Base-by-base conservation (phyloP, 345 rosid genomes). In the Acer saccharum region DNA sequence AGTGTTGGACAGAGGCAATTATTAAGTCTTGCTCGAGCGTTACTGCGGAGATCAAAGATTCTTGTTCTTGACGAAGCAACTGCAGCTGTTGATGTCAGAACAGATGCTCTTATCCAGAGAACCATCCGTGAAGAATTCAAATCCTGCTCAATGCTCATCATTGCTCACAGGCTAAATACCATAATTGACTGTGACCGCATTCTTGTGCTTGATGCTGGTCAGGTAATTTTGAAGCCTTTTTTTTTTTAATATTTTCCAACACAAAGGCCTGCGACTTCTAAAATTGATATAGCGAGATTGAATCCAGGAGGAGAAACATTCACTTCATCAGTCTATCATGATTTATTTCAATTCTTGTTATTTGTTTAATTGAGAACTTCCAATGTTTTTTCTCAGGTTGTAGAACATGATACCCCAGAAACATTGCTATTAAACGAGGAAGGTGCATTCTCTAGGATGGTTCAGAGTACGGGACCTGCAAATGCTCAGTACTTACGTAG, bases 31-130 rank as follows among this genome's bases (percentile, higher is more conserved):
- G 94, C 97, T 12, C 93, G 98, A 69, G 98, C 98, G 7, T 80
- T 96, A 84, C 75, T 92, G 74, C 84, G 95, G 64, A 89, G 92
- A 81, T 90, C 97, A 29, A 96, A 96, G 89, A 91, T 96, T 80
- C 97, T 94, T 76, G 96, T 91, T 78, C 98, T 94, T 2, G 98
- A 96, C 69, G 99, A 96, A 86, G 98, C 97, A 77, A 96, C 98
- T 67, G 99, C 97, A 21, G 94, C 97, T 66, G 99, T 96, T 77
- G 98, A 94, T 81, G 98, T 92, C 21, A 85, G 90, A 81, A 96
- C 97, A 2, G 97, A 94, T 81, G 92, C 95, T 81, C 84, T 94
- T 50, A 90, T 96, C 80, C 97, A 94, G 81, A 92, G 82, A 85
- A 92, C 98, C 46, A 96, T 91, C 76, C 90, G 93, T 1, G 97